Base-by-base conservation (phyloP, 208 protist genomes). In the Herpetomonas muscarum region DNA sequence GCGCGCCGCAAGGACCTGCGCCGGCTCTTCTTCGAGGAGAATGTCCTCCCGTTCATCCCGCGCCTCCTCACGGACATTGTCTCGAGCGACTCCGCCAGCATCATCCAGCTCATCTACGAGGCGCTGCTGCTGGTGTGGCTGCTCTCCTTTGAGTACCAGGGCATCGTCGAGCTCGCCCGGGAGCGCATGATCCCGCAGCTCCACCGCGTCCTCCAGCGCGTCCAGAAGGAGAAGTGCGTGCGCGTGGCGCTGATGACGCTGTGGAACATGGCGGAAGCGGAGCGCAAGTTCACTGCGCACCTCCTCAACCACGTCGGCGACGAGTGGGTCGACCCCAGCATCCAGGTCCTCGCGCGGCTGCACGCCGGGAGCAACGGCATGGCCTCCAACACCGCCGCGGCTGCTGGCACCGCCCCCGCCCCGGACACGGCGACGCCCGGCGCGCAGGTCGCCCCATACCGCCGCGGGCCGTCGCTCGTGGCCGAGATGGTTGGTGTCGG, bases 181-280 rank as follows among this genome's bases (percentile, higher is more conserved):
- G 54, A 81, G 30, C 64, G 70, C 25, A 91, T 95, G 66, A 95
- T 96, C 46, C 86, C 86, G 42, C 81, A 93, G 58, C 64, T 94
- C 28, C 86, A 93, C 70, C 79, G 81, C 42, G 81, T 95, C 17
- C 67, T 96, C 32, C 84, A 94, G 58, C 72, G 85, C n/a, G 67
- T 90, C 47, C 85, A 82, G 55, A 97, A 97, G 70, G 91, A 97
- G 63, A 97, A 97, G 76, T 97, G 88, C 57, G 70, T 94, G 49
- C 86, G 91, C 1, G 79, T 95, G 50, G 76, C 88, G n/a, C 72
- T 97, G 22, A 78, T 94, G 72, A 82, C 73, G 24, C 71, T 97
- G 9, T 72, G 71, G 65, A 96, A 93, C 68, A 85, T 94, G 71
- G 83, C 76, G 2, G 63, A 86, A 32, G 79, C 81, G n/a, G 82